Conservation (phyloP, 257 asterid genomes). For the Solanum virginianum region DNA sequence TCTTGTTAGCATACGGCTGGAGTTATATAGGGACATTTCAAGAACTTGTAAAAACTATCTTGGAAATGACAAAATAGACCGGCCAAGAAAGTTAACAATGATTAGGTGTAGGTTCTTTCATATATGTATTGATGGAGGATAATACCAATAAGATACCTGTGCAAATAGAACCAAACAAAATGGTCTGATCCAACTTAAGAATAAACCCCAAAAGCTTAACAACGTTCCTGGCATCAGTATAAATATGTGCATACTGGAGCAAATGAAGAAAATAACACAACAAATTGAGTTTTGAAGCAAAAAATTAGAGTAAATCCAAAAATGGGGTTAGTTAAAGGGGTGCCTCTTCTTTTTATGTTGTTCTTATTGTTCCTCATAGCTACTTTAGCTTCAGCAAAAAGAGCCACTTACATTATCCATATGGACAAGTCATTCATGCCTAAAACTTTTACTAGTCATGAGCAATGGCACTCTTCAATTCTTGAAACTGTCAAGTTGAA, state of each 20-base stretch:
- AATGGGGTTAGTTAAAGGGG: conserved; percentile 8
- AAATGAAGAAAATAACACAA: not conserved
- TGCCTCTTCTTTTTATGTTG: conserved; percentile 9
- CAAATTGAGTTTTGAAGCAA: not conserved
- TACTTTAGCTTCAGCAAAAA: conserved; percentile 7
- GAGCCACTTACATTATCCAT: conserved; percentile 35
- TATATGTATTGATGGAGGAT: not conserved
- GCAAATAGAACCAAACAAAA: not conserved
- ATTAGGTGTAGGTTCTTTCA: not conserved
- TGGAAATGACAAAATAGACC: not conserved
- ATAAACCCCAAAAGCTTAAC: not conserved
- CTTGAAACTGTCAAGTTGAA: conserved; percentile 10
- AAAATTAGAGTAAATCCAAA: not conserved
- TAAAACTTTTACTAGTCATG: conserved; percentile 17
- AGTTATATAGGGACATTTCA: not conserved
- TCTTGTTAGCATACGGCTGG: not conserved
- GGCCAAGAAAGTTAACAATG: not conserved
- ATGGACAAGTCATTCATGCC: conserved; percentile 47
- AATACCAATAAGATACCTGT: not conserved
- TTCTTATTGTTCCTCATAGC: conserved; percentile 10
- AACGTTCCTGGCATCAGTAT: not conserved
- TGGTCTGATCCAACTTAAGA: not conserved
- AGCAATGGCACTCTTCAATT: conserved; percentile 30
- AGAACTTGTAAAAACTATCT: not conserved
- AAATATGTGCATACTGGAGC: not conserved